Percentiles rank a stretch among this genome's conserved stretches.
phyloP scores from a whole-genome alignment of 1,284 basidiomycete species.

The Cryptococcus floricola region DNA sequence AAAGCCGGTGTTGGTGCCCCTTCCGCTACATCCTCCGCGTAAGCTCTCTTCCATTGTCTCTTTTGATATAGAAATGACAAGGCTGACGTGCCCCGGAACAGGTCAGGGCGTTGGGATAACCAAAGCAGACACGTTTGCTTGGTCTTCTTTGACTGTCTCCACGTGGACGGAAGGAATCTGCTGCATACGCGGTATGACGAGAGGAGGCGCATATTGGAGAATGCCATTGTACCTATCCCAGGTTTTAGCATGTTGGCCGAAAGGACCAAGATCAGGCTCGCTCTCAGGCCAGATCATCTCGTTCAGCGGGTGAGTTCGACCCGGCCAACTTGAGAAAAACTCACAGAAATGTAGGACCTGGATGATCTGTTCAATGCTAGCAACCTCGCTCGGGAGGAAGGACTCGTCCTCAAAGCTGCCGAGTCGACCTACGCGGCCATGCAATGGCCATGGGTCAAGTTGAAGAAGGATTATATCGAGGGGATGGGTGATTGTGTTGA shows the following conservation, averaged over 20 bases:
- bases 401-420: conserved; percentile 72
- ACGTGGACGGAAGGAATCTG: conserved; percentile 60
- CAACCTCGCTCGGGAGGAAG: conserved; percentile 55
- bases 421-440: conserved; percentile 63
- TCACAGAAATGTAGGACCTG: conserved; percentile 35
- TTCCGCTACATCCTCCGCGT: background rate
- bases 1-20: conserved; percentile 27
- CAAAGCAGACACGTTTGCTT: conserved; percentile 61
- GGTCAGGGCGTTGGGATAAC: too few species aligned
- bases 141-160: conserved; percentile 77
- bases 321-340: too few species aligned
- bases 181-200: conserved; percentile 57
- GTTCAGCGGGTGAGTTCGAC: too few species aligned
- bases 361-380: conserved; percentile 55
- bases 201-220: conserved; percentile 62
- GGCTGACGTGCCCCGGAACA: too few species aligned
- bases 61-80: background rate
- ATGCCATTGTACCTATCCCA: conserved; percentile 54
- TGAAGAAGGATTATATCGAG: conserved; percentile 75
- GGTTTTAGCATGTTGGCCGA: conserved; percentile 62
- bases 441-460: conserved; percentile 69
- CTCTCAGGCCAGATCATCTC: too few species aligned
- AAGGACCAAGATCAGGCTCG: conserved; percentile 32
- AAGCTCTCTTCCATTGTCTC: background rate
- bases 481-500: conserved; percentile 77